Base-by-base conservation (phyloP, 202 grass and related monocot genomes). In the Schoenoplectus tabernaemontani region DNA sequence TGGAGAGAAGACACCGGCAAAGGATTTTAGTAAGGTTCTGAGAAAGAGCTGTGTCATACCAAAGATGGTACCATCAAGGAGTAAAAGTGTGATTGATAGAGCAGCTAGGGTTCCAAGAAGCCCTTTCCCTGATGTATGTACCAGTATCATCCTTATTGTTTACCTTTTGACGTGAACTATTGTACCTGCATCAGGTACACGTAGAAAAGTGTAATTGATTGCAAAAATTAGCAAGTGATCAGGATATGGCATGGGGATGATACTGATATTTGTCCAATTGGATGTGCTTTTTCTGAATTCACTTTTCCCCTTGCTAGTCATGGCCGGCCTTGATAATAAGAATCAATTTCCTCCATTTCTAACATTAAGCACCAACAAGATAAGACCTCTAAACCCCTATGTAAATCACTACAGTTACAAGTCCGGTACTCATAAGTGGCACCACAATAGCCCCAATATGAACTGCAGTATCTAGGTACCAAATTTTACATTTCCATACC, bases 41-140 rank as follows among this genome's bases (percentile, higher is more conserved):
- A 83, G 74, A 12, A 86, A 37, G 4, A 53, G 57, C 30, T 57
- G 24, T 62, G 68, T 85, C n/a, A 71, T 90, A 64, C 82, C 91
- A 8, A 80, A 86, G 36, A 46, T 84, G 59, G 80, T 82, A 61
- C 34, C 81, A 1, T 77, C 58, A 2, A 89, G 87, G 85, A 87
- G 90, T 77, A 89, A 82, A 64, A 91, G 83, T 76, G 73, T 93
- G 28, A 71, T 48, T 20, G 89, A 89, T 9, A 56, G 82, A 47
- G 86, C 71, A 64, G 79, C 87, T 17, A 93, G 81, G 88, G 85
- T 88, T 80, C 88, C 96, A 62, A 96, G 77, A 81, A 99, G 87
- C 77, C 85, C 88, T 13, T 89, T 89, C 57, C 70, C 76, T 15
- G 11, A 80, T 43, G 96, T 99, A 89, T 50, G 77, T 80, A 15